These are phyloP conservation scores for Aspergillus conjunctus DNA, from an alignment of 495 filamentous ascomycete species.

Conservation along the genomic window DNA sequence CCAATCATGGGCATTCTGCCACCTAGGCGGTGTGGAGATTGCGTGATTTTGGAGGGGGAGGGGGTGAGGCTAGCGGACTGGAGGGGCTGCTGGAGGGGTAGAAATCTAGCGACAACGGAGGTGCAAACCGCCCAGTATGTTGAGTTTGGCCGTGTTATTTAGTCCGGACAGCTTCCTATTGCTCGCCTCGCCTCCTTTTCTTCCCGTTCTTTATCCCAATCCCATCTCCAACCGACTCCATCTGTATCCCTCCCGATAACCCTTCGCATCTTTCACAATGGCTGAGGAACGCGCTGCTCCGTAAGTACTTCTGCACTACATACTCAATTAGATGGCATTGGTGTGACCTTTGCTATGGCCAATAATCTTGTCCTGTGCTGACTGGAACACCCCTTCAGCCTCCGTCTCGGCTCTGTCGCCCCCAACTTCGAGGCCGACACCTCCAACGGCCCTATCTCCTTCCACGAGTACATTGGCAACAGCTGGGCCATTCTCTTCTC, in stretches of 20 bases:
- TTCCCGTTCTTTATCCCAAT: not conserved
- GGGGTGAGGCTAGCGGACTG: constrained; percentile 13
- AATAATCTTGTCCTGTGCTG: not conserved
- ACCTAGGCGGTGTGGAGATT: constrained; percentile 37
- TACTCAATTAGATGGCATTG: not conserved
- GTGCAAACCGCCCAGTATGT: constrained; percentile 10
- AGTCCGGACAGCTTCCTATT: constrained; percentile 30
- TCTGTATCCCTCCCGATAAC: not conserved
- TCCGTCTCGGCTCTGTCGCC: constrained; percentile 87
- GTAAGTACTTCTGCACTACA: constrained; percentile 34
- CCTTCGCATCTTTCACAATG: constrained; percentile 43
- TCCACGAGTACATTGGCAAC: constrained; percentile 95
- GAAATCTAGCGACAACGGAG: not conserved
- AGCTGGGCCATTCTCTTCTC: constrained; percentile 97
- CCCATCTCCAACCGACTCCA: not conserved
- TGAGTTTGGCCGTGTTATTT: constrained; percentile 7
- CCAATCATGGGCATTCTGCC: constrained; percentile 38
- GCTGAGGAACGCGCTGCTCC: constrained; percentile 51
- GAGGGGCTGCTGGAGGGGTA: constrained; percentile 20
- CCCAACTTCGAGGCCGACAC: constrained; percentile 95
- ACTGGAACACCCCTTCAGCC: constrained; percentile 40
- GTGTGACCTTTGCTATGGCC: not conserved
- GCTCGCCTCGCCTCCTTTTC: constrained; percentile 17
- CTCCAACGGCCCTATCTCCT: constrained; percentile 88
- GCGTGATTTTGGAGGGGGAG: constrained; percentile 38